These are phyloP conservation scores for Penicillium simplicissimum DNA, from an alignment of 495 filamentous ascomycete species.

Conservation along the genomic window DNA sequence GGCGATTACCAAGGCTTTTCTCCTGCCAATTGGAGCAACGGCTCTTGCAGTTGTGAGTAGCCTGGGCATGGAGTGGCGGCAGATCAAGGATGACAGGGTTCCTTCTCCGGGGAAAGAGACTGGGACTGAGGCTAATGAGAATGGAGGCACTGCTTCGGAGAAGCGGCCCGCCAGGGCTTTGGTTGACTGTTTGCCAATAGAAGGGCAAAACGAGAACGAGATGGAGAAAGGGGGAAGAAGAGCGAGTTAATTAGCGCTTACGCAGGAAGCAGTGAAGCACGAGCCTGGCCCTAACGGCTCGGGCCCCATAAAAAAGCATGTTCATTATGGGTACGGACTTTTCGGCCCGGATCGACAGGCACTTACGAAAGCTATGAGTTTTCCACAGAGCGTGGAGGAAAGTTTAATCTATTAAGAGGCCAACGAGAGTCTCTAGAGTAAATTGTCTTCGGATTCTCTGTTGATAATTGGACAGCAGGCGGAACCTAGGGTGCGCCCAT, in stretches of 20 bases:
- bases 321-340: not conserved
- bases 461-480: too few relatives aligned
- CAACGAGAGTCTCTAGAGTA: too few relatives aligned
- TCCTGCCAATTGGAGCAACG: conserved; percentile 1
- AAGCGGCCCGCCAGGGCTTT: not conserved
- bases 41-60: conserved; percentile 1
- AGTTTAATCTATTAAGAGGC: too few relatives aligned
- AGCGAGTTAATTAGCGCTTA: not conserved
- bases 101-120: not conserved
- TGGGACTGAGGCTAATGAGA: not conserved
- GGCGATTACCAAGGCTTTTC: not conserved
- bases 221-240: not conserved
- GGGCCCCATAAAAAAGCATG: not conserved
- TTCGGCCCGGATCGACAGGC: not conserved
- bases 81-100: conserved; percentile 4
- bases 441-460: too few relatives aligned
- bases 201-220: not conserved
- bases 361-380: not conserved
- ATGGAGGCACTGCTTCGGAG: not conserved
- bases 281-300: not conserved
- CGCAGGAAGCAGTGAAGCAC: not conserved
- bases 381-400: not conserved
- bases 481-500: too few relatives aligned
- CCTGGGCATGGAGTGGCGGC: conserved; percentile 2
- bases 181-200: not conserved